Evolutionary conservation across 192 early-diverging fungal species (phyloP).

Genomic region (Allomyces arbusculus): DNA sequence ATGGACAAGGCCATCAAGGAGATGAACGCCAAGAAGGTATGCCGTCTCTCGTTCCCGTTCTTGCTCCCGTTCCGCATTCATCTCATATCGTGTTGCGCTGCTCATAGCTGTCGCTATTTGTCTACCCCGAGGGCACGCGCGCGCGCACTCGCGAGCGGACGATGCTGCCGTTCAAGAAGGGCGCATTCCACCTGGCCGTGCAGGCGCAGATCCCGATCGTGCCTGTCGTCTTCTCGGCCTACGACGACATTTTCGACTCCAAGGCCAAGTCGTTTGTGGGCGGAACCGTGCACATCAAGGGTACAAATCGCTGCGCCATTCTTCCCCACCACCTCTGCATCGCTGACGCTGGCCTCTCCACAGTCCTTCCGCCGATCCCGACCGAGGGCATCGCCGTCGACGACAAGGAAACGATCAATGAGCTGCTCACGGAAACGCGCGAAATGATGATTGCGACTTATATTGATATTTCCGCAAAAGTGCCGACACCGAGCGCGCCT

Average conservation of each 20-base stretch:
- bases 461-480: constrained; percentile 19
- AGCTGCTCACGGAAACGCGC: constrained; percentile 19
- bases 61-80: no score
- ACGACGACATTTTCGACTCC: constrained; percentile 33
- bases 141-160: constrained; percentile 43
- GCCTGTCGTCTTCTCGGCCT: constrained; percentile 56
- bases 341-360: not conserved
- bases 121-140: constrained; percentile 86
- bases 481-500: not conserved
- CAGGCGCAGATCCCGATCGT: constrained; percentile 68
- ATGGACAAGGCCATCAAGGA: constrained; percentile 12
- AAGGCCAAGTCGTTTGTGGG: constrained; percentile 23
- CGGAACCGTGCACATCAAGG: constrained; percentile 32
- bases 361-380: constrained; percentile 26
- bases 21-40: not conserved
- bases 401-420: constrained; percentile 20
- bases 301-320: constrained; percentile 6
- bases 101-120: constrained; percentile 42
- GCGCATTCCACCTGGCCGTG: constrained; percentile 82
- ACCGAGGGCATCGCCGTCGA: constrained; percentile 15
- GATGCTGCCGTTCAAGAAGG: constrained; percentile 87
- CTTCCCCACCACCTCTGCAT: not conserved
- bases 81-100: not conserved
- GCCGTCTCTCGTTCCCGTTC: no score
- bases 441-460: constrained; percentile 25